Base-by-base conservation (phyloP, 2,329 filamentous ascomycete species). In the Arthrocladium fulminans region DNA sequence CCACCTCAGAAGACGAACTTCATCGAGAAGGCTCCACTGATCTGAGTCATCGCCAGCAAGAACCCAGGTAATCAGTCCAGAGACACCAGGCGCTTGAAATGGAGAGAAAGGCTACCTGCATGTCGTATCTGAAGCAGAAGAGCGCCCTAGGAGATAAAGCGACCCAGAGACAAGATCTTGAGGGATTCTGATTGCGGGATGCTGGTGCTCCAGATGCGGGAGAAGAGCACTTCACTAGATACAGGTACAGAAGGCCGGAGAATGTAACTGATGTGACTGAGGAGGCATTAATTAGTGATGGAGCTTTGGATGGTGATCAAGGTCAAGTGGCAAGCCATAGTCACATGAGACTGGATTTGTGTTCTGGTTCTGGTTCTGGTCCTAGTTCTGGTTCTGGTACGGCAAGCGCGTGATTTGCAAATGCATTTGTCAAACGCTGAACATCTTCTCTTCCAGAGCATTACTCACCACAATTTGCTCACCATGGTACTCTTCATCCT, bases 151-250 rank as follows among this genome's bases (percentile, higher is more conserved):
- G 83, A 89, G 61, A 82, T 76, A 62, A 92, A 86, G 64, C 70
- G 89, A 52, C 81, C 90, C 0, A 75, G 89, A n/a, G 92, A 98
- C 65, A 84, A 84, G 59, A 67, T 97, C 49, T 69, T 97, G 23
- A 75, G 90, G 37, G 90, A 97, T 64, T 75, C 74, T 22, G 67
- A 71, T 7, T 76, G 83, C 5, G 83, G 80, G 34, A 74, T 73
- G 34, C 71, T 74, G 13, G 88, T 84, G n/a, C 70, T 97, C 65
- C 81, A 86, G 56, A 75, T 92, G 54, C 78, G 92, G 51, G 94
- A 90, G 67, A 77, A 76, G 62, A 84, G 79, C 22, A 88, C 88
- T 97, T 97, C 65, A 67, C 94, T 52, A 90, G 90, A 1, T 98
- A 98, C 63, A 87, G 85, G 1, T 97, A 92, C 73, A 77, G 81